Evolutionary conservation across 1,284 basidiomycete genomes (phyloP).

Genomic region (Boletellus deceptivus): DNA sequence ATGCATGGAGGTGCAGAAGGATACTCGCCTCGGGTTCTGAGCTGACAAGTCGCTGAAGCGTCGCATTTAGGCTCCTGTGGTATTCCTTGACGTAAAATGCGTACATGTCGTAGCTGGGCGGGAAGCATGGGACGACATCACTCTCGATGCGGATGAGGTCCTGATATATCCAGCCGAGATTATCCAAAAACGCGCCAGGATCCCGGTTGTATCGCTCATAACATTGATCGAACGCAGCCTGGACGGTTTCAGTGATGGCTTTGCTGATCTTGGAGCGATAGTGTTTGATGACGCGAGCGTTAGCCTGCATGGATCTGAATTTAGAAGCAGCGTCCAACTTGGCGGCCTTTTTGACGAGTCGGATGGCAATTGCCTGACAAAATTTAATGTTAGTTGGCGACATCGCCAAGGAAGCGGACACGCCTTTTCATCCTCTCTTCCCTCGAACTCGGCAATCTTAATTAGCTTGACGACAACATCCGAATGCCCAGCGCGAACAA

Average conservation of each 20-base stretch:
- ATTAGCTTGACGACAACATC: conserved; percentile 88
- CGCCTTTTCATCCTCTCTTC: conserved; percentile 92
- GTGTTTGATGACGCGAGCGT: conserved; percentile 93
- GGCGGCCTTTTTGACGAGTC: conserved; percentile 90
- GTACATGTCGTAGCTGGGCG: conserved; percentile 88
- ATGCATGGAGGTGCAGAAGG: conserved; percentile 84
- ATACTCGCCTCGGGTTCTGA: conserved; percentile 85
- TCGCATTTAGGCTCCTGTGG: conserved; percentile 84
- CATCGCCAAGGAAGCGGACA: conserved; percentile 2
- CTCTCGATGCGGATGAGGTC: conserved; percentile 90
- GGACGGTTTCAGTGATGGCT: conserved; percentile 77
- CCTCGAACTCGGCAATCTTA: conserved; percentile 94
- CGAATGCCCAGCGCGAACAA: conserved; percentile 77
- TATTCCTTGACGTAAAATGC: conserved; percentile 86
- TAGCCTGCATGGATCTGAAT: conserved; percentile 89
- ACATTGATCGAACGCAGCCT: conserved; percentile 69
- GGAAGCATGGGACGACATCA: conserved; percentile 88
- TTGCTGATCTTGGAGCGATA: conserved; percentile 91
- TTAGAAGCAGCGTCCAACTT: conserved; percentile 87
- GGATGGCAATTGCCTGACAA: conserved; percentile 81
- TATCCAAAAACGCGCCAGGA: conserved; percentile 74
- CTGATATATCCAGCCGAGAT: conserved; percentile 89
- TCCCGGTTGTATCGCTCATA: conserved; percentile 64
- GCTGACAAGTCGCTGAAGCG: conserved; percentile 70
- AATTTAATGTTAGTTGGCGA: neutral